These are phyloP conservation scores for Nicotiana undulata DNA, from an alignment of 257 asterid species.

Conservation along the genomic window DNA sequence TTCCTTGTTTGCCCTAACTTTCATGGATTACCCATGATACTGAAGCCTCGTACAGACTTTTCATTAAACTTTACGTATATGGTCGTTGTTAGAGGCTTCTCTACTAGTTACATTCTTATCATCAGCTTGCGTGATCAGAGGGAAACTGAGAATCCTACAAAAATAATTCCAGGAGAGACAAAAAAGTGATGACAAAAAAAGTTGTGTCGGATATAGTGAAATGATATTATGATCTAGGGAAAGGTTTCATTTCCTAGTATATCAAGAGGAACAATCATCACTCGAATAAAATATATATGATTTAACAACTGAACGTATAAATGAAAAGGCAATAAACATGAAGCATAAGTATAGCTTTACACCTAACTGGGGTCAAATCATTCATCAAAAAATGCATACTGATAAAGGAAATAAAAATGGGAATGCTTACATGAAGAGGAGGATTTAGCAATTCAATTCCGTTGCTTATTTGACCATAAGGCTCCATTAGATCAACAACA, in stretches of 20 bases:
- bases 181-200: background rate
- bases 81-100: background rate
- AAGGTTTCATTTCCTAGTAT: background rate
- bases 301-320: background rate
- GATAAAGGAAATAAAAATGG: conserved; percentile 2
- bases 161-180: background rate
- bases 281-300: background rate
- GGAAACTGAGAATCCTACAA: background rate
- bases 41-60: background rate
- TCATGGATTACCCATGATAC: background rate
- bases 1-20: background rate
- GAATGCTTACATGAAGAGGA: conserved; percentile 65
- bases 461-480: conserved; percentile 78
- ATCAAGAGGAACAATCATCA: background rate
- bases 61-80: background rate
- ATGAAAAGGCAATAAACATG: background rate
- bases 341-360: background rate
- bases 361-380: background rate
- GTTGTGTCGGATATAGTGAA: background rate
- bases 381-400: conserved; percentile 1
- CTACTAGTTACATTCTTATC: background rate
- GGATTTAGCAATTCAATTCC: conserved; percentile 83
- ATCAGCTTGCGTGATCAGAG: background rate
- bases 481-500: conserved; percentile 96
- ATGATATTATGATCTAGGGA: background rate